These are phyloP conservation scores for Punctularia strigosozonata DNA, from an alignment of 768 basidiomycete species.

Conservation along the genomic window DNA sequence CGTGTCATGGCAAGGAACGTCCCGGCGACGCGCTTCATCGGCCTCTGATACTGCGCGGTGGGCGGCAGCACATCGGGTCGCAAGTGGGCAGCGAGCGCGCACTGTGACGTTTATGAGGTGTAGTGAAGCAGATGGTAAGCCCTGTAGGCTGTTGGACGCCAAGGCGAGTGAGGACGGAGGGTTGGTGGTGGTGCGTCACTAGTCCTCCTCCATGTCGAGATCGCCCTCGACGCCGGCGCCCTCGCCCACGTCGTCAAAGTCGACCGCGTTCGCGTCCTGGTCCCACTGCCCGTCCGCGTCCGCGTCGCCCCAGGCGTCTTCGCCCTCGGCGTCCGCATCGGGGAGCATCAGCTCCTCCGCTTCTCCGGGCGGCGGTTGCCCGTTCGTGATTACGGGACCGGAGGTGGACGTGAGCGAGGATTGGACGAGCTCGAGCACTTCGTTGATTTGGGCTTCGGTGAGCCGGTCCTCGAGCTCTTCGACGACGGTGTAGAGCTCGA, in stretches of 20 bases:
- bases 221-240: slow-evolving; percentile 61
- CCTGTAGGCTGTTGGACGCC: too few species aligned
- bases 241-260: slow-evolving; percentile 56
- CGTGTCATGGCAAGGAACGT: too few species aligned
- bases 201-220: slow-evolving; percentile 56
- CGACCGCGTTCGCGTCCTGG: slow-evolving; percentile 35
- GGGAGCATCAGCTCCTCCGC: slow-evolving; percentile 2
- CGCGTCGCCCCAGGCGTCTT: slow-evolving; percentile 23
- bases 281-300: slow-evolving; percentile 24
- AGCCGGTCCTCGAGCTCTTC: slow-evolving; percentile 86
- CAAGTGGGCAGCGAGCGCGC: too few species aligned
- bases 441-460: slow-evolving; percentile 53
- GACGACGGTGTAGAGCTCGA: slow-evolving; percentile 86
- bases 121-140: too few species aligned
- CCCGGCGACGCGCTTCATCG: too few species aligned
- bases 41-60: too few species aligned
- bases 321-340: slow-evolving; percentile 13
- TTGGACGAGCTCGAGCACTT: slow-evolving; percentile 49
- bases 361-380: slow-evolving; percentile 14
- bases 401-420: slow-evolving; percentile 19
- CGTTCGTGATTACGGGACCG: slow-evolving; percentile 9
- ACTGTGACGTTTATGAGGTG: too few species aligned
- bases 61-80: too few species aligned
- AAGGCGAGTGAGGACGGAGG: too few species aligned
- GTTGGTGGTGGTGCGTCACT: too few species aligned